These are phyloP conservation scores for Mucor irregularis DNA, from an alignment of 371 early-diverging fungal species.

Conservation along the genomic window DNA sequence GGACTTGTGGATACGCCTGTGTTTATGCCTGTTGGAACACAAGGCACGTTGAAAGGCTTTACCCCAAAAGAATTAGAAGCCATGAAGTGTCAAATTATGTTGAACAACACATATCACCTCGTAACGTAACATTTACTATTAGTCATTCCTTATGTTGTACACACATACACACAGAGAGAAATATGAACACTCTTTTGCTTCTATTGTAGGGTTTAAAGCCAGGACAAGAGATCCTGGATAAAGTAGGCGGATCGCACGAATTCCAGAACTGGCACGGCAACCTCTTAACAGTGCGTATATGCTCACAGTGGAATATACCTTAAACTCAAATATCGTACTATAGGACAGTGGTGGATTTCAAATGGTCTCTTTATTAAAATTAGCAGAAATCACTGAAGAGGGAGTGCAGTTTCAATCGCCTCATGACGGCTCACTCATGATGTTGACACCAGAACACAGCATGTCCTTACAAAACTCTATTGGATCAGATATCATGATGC, in stretches of 20 bases:
- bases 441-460: slow-evolving; percentile 94
- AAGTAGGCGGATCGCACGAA: slow-evolving; percentile 78
- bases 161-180: background rate
- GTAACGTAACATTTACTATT: slow-evolving; percentile 32
- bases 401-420: slow-evolving; percentile 92
- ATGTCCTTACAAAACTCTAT: slow-evolving; percentile 91
- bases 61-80: slow-evolving; percentile 75
- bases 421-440: slow-evolving; percentile 78
- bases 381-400: slow-evolving; percentile 90
- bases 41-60: slow-evolving; percentile 91
- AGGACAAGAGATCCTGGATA: slow-evolving; percentile 77
- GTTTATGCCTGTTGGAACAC: slow-evolving; percentile 97
- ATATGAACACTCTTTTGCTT: background rate
- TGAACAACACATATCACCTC: slow-evolving; percentile 92
- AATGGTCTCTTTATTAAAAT: slow-evolving; percentile 49
- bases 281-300: slow-evolving; percentile 86
- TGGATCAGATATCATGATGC: slow-evolving; percentile 98
- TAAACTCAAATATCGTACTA: no score
- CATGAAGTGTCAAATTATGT: slow-evolving; percentile 86
- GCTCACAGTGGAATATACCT: no score
- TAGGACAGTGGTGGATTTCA: no score
- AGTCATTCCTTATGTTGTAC: background rate
- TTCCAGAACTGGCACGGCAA: slow-evolving; percentile 90
- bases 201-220: slow-evolving; percentile 46
- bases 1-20: slow-evolving; percentile 84